phyloP scores from a whole-genome alignment of 306 rosid genomes.

The Medicago arabica region DNA sequence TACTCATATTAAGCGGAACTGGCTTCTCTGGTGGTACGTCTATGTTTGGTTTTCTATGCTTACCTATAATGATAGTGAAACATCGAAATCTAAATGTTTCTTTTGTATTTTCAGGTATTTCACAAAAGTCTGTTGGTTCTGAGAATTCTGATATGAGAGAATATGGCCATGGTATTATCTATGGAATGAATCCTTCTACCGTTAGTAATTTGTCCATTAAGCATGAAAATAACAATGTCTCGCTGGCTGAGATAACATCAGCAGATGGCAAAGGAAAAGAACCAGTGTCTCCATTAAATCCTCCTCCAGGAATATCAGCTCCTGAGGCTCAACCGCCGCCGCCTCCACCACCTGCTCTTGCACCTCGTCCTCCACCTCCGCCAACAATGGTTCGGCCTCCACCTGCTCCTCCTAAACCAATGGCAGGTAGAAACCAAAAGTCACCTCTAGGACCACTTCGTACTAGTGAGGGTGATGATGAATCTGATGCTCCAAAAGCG shows the following conservation, averaged over 20 bases:
- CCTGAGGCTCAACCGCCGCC: constrained; percentile 48
- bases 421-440: constrained; percentile 50
- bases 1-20: constrained; percentile 50
- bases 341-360: constrained; percentile 46
- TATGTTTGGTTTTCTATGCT: constrained; percentile 28
- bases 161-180: constrained; percentile 17
- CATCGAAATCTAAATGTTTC: constrained; percentile 8
- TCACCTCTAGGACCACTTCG: constrained; percentile 43
- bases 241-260: constrained; percentile 42
- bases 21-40: constrained; percentile 57
- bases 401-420: constrained; percentile 64
- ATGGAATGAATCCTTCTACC: constrained; percentile 42
- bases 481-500: constrained; percentile 61
- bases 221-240: constrained; percentile 41
- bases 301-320: constrained; percentile 59
- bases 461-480: constrained; percentile 41
- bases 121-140: constrained; percentile 49
- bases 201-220: constrained; percentile 38
- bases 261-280: constrained; percentile 45
- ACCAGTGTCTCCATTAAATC: constrained; percentile 45
- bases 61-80: constrained; percentile 23
- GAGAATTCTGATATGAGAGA: constrained; percentile 52
- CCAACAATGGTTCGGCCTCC: constrained; percentile 48
- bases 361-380: constrained; percentile 54
- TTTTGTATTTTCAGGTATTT: constrained; percentile 52